Conservation (phyloP, 305 asterid species). For the Solanum chacoense region DNA sequence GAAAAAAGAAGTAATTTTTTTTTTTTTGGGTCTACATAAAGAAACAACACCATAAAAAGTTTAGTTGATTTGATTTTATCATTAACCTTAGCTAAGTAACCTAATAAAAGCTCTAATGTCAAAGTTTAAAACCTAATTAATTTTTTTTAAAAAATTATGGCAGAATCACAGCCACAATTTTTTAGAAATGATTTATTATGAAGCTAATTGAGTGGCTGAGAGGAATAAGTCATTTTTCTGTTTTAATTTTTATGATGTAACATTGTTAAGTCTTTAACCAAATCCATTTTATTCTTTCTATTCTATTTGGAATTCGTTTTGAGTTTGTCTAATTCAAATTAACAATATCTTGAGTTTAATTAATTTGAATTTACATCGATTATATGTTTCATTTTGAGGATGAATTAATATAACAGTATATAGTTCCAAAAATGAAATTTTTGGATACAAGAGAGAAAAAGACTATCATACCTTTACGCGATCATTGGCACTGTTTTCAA, state of each 20-base stretch:
- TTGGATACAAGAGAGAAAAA: neutral
- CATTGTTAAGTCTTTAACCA: neutral
- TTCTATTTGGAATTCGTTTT: neutral
- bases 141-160: neutral
- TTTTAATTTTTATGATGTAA: neutral
- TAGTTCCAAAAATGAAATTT: neutral
- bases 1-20: neutral
- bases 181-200: neutral
- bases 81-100: neutral
- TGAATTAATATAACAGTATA: neutral
- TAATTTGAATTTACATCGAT: neutral
- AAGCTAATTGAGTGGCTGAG: neutral
- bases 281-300: neutral
- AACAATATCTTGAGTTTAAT: neutral
- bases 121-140: neutral
- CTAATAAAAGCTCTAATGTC: neutral
- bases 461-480: neutral
- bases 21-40: neutral
- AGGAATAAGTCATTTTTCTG: constrained; percentile 11
- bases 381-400: neutral
- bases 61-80: neutral
- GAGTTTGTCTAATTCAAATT: neutral
- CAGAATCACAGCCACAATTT: constrained; percentile 1
- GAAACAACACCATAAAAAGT: neutral
- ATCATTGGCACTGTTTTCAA: neutral